These are phyloP conservation scores for Candida morakotiae DNA, from an alignment of 805 yeast species.

Conservation along the genomic window DNA sequence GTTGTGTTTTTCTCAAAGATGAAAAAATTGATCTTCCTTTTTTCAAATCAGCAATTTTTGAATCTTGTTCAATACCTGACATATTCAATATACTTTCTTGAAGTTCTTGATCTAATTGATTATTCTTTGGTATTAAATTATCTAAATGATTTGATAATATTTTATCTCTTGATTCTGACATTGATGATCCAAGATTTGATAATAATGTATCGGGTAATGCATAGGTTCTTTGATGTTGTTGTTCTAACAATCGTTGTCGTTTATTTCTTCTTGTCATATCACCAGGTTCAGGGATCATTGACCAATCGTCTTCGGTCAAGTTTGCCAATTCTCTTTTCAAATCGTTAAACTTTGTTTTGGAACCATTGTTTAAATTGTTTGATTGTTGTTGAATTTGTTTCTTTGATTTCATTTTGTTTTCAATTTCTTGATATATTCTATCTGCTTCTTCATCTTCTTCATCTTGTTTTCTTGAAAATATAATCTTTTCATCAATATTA, in stretches of 20 bases:
- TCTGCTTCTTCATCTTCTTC: conserved; percentile 80
- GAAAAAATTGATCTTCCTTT: conserved; percentile 55
- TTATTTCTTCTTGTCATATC: conserved; percentile 82
- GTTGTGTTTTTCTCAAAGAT: conserved; percentile 70
- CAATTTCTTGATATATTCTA: conserved; percentile 61
- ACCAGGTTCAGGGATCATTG: conserved; percentile 77
- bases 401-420: conserved; percentile 36
- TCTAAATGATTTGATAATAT: conserved; percentile 55
- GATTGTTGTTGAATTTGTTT: conserved; percentile 11
- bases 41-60: conserved; percentile 12
- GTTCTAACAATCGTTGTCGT: conserved; percentile 58
- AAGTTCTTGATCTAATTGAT: conserved; percentile 14
- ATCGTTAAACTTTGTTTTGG: conserved; percentile 51
- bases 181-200: conserved; percentile 24
- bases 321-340: conserved; percentile 57
- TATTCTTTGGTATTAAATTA: conserved; percentile 13
- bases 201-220: conserved; percentile 75
- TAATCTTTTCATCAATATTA: conserved; percentile 18
- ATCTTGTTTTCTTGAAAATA: conserved; percentile 20
- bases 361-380: not conserved
- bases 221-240: conserved; percentile 64
- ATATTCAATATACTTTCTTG: conserved; percentile 14
- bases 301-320: conserved; percentile 75
- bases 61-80: conserved; percentile 7
- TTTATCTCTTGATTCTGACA: conserved; percentile 62